These are phyloP conservation scores for Saturnispora ahearnii DNA, from an alignment of 805 yeast species.

Conservation along the genomic window DNA sequence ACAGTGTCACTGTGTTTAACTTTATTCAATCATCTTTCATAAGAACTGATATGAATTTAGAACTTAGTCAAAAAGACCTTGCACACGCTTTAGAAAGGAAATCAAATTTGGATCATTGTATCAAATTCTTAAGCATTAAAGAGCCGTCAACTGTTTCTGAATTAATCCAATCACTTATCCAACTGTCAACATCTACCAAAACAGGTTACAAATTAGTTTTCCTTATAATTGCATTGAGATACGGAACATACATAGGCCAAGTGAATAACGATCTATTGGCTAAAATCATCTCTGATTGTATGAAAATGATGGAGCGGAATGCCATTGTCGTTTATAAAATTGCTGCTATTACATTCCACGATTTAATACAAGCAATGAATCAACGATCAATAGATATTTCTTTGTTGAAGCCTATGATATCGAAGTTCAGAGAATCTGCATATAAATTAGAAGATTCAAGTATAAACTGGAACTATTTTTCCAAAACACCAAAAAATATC, in stretches of 20 bases:
- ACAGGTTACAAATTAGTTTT: constrained; percentile 13
- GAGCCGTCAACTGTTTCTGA: not conserved
- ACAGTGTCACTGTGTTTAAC: not conserved
- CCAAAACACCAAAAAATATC: constrained; percentile 1
- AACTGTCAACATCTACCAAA: constrained; percentile 11
- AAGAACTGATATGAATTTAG: not conserved
- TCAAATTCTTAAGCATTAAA: not conserved
- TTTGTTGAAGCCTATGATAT: not conserved
- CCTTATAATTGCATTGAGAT: constrained; percentile 11
- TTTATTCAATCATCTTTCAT: not conserved
- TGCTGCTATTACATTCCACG: constrained; percentile 2
- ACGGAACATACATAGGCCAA: constrained; percentile 6
- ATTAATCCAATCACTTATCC: constrained; percentile 7
- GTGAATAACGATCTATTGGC: not conserved
- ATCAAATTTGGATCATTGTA: not conserved
- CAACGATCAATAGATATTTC: not conserved
- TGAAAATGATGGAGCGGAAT: constrained; percentile 10
- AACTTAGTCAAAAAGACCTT: not conserved
- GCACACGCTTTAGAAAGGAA: not conserved
- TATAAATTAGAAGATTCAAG: not conserved
- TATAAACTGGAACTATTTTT: constrained; percentile 1
- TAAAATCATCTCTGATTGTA: constrained; percentile 9
- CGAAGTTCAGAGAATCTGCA: not conserved
- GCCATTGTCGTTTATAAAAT: constrained; percentile 11
- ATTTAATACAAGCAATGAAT: not conserved